Base-by-base conservation (phyloP, 1,139 yeast species). In the Pichiaceae sp. region DNA sequence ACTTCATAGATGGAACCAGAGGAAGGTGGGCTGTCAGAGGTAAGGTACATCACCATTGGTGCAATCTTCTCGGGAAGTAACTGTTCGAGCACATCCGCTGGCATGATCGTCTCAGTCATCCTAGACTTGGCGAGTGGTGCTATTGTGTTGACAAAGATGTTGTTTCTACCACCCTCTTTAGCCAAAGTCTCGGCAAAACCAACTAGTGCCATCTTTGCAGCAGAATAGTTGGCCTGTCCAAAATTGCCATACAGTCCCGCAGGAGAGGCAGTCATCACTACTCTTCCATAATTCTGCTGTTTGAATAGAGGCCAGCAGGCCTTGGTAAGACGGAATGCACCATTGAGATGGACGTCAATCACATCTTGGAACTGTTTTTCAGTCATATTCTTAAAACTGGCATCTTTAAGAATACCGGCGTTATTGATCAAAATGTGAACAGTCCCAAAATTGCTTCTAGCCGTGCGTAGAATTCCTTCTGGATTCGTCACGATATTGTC, bases 181-280 rank as follows among this genome's bases (percentile, higher is more conserved):
- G 97, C 95, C 52, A 89, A 72, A 23, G 97, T 86, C 63, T 91
- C 96, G 35, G 95, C 82, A 54, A 91, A 78, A 17, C 96, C 96
- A 42, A 89, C 83, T 41, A 87, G 68, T 19, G 86, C 97, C 45
- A 84, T 66, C 63, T 91, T 91, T 32, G 96, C 97, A 31, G 96
- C 93, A 2, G 96, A 78, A 64, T 91, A 91, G 66, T 91, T 91
- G 34, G 96, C 77, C 63, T 91, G 98, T 39, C 98, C 98, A 63
- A 87, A 91, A 66, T 87, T 87, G 48, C 98, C 98, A 59, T 83
- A 91, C 48, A 91, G 70, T 28, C 97, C 97, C 34, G 97, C 97
- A 20, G 97, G 96, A 5, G 96, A 87, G 32, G 95, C 78, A 17
- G 97, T 89, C 69, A 86, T 89, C 53, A 91, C 64, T 51, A 91